A percentile compares a stretch with the other conserved stretches of the same genome.
These are phyloP conservation scores for Saraca asoca DNA, from an alignment of 331 rosid species.

Conservation along the genomic window DNA sequence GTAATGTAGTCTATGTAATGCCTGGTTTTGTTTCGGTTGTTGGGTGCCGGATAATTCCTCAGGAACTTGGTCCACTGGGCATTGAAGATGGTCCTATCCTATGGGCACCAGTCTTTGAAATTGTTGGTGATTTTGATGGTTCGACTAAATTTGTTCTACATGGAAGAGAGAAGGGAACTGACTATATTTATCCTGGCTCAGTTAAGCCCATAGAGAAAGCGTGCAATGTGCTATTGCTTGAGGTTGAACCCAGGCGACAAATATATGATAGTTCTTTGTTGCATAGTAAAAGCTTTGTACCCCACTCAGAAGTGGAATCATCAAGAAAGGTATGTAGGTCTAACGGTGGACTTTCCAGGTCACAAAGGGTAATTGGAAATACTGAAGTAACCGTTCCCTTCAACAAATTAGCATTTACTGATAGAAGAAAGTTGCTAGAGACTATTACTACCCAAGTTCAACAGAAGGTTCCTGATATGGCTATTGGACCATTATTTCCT, in stretches of 20 bases:
- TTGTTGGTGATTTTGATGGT: constrained; percentile 70
- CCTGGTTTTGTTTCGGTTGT: constrained; percentile 90
- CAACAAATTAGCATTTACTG: constrained; percentile 64
- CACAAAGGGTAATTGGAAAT: constrained; percentile 44
- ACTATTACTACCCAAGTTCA: constrained; percentile 61
- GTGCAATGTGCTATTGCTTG: constrained; percentile 85
- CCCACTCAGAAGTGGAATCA: constrained; percentile 46
- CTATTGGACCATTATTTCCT: constrained; percentile 69
- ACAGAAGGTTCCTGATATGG: constrained; percentile 52
- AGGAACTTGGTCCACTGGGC: constrained; percentile 93
- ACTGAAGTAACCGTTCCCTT: constrained; percentile 52
- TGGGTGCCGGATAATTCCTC: constrained; percentile 91
- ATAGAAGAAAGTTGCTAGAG: constrained; percentile 82
- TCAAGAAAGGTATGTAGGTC: constrained; percentile 63
- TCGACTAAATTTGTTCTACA: constrained; percentile 63
- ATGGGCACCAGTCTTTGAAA: constrained; percentile 94
- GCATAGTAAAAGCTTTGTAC: constrained; percentile 56
- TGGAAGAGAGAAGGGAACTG: constrained; percentile 74
- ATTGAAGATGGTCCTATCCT: constrained; percentile 90
- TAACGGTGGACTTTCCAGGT: constrained; percentile 50
- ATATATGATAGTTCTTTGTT: constrained; percentile 42
- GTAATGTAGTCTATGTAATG: constrained; percentile 91
- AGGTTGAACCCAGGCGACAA: constrained; percentile 59
- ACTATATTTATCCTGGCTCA: constrained; percentile 76
- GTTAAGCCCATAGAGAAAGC: constrained; percentile 55